Conservation (phyloP, 2,329 filamentous ascomycete species). For the Fusarium clavum region DNA sequence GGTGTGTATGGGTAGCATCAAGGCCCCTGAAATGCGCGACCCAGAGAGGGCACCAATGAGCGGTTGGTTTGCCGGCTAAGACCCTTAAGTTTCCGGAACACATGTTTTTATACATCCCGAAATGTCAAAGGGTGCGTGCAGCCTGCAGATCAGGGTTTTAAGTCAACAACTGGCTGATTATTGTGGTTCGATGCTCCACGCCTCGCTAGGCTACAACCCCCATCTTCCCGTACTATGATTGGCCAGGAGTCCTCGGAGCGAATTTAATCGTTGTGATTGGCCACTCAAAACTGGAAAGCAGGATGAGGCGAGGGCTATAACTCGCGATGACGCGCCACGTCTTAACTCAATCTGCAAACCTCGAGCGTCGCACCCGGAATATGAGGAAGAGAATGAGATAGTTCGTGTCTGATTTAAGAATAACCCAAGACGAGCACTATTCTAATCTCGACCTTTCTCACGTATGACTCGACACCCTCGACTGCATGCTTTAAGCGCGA, state of each 20-base stretch:
- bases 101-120: background rate
- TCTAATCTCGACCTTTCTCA: too few species aligned
- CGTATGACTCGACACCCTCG: too few species aligned
- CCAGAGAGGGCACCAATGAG: background rate
- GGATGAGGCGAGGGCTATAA: background rate
- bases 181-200: background rate
- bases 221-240: background rate
- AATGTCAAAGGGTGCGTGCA: background rate
- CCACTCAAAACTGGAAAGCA: background rate
- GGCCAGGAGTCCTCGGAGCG: background rate
- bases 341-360: conserved; percentile 2
- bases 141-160: background rate
- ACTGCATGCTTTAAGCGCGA: too few species aligned
- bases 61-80: background rate
- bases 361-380: background rate
- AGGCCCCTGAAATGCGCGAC: background rate
- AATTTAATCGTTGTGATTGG: conserved; percentile 1
- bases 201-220: background rate
- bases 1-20: background rate
- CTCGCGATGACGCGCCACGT: conserved; percentile 3
- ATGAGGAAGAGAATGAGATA: background rate
- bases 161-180: background rate
- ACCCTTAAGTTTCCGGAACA: background rate
- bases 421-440: too few species aligned
- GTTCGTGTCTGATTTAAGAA: background rate